Base-by-base conservation (phyloP, 352 stramenopile species). In the Paralagenidium karlingii region DNA sequence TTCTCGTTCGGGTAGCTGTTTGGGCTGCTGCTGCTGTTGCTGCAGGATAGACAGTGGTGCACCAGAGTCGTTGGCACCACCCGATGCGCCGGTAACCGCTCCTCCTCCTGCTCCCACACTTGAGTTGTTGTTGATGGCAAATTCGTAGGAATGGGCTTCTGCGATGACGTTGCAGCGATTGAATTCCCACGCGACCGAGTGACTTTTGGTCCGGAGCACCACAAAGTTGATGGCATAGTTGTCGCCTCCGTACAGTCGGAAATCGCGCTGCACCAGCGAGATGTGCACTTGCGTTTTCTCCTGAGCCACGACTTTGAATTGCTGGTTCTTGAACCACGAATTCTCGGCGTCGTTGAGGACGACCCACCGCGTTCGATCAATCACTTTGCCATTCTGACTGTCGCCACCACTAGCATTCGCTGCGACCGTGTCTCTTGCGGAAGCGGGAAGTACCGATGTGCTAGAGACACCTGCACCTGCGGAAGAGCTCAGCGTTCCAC, bases 241-340 rank as follows among this genome's bases (percentile, higher is more conserved):
- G 37, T 93, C 78, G 21, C 77, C 67, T 5, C 66, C 69, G 34
- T 77, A 81, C 7, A 87, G 57, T 24, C 79, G 64, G 43, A 85
- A 84, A 43, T 93, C 80, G 10, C 73, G 76, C 43, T 95, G 83
- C 13, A 77, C 56, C 21, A 95, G 69, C 8, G 74, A 90, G 3
- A 94, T 6, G n/a, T 86, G 27, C 11, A 90, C 63, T 10, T 58
- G 59, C 19, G 58, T 68, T 12, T 40, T 45, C 33, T 77, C 57
- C 2, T 24, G 7, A 0, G 82, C 60, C 0, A 54, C 60, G 15
- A 95, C 40, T 24, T 74, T 79, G 49, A 85, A 95, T 58, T 96
- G 83, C 8, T 82, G 85, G 44, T 96, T 96, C 26, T 86, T 84
- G 53, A 94, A 82, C 85, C 85, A 96, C 31, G 76, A 85, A 6